These are phyloP conservation scores for Globisporangium cystogenes DNA, from an alignment of 352 stramenopile species.

Conservation along the genomic window DNA sequence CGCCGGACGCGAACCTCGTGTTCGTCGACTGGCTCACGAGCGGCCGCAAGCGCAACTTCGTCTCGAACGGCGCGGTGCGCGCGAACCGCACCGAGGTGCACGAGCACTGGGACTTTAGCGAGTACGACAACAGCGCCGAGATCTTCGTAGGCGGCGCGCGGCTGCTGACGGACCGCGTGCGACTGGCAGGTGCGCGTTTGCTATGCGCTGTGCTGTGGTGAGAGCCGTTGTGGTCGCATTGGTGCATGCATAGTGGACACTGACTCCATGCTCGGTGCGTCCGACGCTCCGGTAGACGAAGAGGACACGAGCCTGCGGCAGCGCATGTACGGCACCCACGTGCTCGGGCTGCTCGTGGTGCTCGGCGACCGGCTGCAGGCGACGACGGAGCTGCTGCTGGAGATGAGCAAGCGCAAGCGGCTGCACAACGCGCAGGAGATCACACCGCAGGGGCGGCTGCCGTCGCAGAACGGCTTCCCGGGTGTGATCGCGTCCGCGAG, in stretches of 20 bases:
- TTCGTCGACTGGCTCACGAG: constrained; percentile 85
- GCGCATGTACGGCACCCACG: constrained; percentile 72
- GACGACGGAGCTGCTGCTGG: constrained; percentile 49
- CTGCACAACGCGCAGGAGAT: constrained; percentile 67
- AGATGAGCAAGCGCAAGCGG: constrained; percentile 66
- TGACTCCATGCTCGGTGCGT: too few species aligned
- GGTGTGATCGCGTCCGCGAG: constrained; percentile 73
- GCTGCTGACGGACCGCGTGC: constrained; percentile 64
- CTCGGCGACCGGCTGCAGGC: constrained; percentile 44
- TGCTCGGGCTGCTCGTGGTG: constrained; percentile 68
- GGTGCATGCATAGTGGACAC: too few species aligned
- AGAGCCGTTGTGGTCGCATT: neutral
- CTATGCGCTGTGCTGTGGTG: neutral
- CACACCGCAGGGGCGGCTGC: constrained; percentile 61
- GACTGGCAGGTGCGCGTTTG: constrained; percentile 37
- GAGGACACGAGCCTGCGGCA: constrained; percentile 54
- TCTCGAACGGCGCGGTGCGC: constrained; percentile 48
- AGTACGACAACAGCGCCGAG: constrained; percentile 64
- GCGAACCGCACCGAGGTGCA: constrained; percentile 60
- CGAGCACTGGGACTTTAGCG: constrained; percentile 75
- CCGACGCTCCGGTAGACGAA: constrained; percentile 39
- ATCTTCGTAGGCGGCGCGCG: constrained; percentile 47
- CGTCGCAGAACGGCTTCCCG: constrained; percentile 30
- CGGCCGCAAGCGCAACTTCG: constrained; percentile 75
- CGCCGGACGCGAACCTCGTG: constrained; percentile 47